These are phyloP conservation scores for Neopestalotiopsis sp. DNA, from an alignment of 2,329 filamentous ascomycete genomes.

Conservation along the genomic window DNA sequence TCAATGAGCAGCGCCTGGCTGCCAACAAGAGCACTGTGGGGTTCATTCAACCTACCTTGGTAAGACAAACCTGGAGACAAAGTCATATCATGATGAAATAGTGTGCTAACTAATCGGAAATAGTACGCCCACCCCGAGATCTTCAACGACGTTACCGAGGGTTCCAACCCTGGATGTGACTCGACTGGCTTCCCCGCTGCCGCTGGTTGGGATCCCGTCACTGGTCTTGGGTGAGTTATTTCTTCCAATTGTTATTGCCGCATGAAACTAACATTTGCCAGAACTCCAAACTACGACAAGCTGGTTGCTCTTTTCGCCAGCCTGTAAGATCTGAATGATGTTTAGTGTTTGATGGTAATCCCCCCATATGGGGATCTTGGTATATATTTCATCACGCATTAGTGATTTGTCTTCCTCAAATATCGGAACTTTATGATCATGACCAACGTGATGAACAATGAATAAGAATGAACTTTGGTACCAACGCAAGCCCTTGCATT, in stretches of 20 bases:
- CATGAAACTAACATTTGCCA: neutral
- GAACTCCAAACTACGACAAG: slow-evolving; percentile 19
- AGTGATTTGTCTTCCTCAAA: no score
- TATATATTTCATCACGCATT: no score
- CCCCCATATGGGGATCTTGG: no score
- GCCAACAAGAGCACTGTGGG: slow-evolving; percentile 18
- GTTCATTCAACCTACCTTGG: slow-evolving; percentile 18
- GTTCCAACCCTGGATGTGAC: slow-evolving; percentile 21
- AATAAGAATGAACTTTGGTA: no score
- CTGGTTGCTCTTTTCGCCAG: slow-evolving; percentile 10
- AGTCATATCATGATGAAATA: neutral
- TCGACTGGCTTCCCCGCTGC: slow-evolving; percentile 19
- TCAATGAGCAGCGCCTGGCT: slow-evolving; percentile 61
- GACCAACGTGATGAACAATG: no score
- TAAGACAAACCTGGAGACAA: neutral
- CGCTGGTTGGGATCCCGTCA: slow-evolving; percentile 19
- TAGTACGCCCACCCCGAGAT: slow-evolving; percentile 20
- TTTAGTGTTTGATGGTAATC: no score
- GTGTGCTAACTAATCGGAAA: neutral
- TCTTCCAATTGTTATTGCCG: neutral
- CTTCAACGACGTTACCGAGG: slow-evolving; percentile 20
- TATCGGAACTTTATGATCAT: no score
- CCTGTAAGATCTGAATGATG: neutral
- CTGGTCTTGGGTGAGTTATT: slow-evolving; percentile 13
- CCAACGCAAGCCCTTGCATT: no score